Percentiles rank a stretch among this genome's conserved stretches.
Evolutionary conservation across 805 yeast genomes (phyloP).

Genomic region (Ogataea parapolymorpha): DNA sequence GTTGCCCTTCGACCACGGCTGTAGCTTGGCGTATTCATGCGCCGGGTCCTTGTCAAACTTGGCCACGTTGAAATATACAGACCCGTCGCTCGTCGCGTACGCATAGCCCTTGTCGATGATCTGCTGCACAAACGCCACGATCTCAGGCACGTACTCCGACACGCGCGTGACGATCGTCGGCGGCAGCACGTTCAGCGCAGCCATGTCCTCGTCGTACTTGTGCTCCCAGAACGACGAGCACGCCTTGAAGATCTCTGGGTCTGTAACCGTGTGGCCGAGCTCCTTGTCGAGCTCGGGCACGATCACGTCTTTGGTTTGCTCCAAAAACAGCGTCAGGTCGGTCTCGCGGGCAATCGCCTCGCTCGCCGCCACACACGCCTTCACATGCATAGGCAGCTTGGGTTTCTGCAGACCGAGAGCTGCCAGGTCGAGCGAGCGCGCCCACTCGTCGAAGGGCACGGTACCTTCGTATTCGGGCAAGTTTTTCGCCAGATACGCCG

Average conservation of each 20-base stretch:
- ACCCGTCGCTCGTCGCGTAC: slow-evolving; percentile 78
- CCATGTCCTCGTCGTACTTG: slow-evolving; percentile 84
- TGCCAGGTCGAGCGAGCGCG: slow-evolving; percentile 43
- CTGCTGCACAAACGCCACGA: slow-evolving; percentile 69
- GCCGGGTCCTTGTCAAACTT: slow-evolving; percentile 67
- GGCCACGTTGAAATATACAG: slow-evolving; percentile 92
- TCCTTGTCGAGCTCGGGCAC: slow-evolving; percentile 70
- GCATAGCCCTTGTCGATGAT: slow-evolving; percentile 83
- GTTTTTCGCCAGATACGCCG: slow-evolving; percentile 50
- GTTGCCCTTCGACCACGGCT: slow-evolving; percentile 97
- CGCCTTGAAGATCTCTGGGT: slow-evolving; percentile 76
- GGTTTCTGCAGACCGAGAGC: slow-evolving; percentile 58
- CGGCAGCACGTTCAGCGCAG: slow-evolving; percentile 73
- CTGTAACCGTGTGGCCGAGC: slow-evolving; percentile 73
- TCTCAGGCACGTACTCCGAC: slow-evolving; percentile 93
- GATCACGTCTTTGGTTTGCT: slow-evolving; percentile 65
- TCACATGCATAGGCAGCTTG: slow-evolving; percentile 82
- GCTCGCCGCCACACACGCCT: slow-evolving; percentile 55
- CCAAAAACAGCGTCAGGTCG: slow-evolving; percentile 40
- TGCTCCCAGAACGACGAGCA: slow-evolving; percentile 89
- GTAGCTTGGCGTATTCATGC: slow-evolving; percentile 91
- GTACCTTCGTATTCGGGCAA: slow-evolving; percentile 41
- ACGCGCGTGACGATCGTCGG: slow-evolving; percentile 90
- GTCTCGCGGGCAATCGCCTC: slow-evolving; percentile 37
- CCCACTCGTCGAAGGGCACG: slow-evolving; percentile 51